A percentile compares a stretch with the other conserved stretches of the same genome.
phyloP scores from a whole-genome alignment of 177 flowering plant genomes.

The Vitis hybrid region DNA sequence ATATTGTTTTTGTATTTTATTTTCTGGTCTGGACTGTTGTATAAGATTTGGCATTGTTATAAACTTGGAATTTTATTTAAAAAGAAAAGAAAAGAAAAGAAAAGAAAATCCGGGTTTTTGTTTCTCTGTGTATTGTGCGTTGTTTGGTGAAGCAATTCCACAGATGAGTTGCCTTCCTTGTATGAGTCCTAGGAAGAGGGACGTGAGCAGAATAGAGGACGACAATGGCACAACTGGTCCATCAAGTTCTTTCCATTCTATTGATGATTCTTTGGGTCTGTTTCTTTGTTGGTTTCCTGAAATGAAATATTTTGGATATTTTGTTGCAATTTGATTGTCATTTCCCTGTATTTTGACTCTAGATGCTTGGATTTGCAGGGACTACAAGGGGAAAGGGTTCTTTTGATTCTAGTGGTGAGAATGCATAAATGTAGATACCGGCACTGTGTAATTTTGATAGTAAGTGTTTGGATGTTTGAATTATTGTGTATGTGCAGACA shows the following conservation, averaged over 20 bases:
- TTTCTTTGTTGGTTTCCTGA: background rate
- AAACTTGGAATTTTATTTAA: background rate
- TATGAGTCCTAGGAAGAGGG: slow-evolving; percentile 23
- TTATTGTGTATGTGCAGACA: slow-evolving; percentile 19
- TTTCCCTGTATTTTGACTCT: too few species aligned
- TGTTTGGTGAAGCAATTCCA: background rate
- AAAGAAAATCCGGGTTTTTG: background rate
- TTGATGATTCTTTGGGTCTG: slow-evolving; percentile 23
- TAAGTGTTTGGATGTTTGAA: background rate
- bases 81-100: background rate
- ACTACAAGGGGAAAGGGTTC: slow-evolving; percentile 18
- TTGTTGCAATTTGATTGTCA: background rate
- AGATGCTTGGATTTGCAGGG: slow-evolving; percentile 13
- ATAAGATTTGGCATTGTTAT: background rate
- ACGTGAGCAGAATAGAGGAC: slow-evolving; percentile 25
- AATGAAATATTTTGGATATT: background rate
- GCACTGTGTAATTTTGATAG: background rate
- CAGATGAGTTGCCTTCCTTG: slow-evolving; percentile 48
- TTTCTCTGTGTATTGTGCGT: background rate
- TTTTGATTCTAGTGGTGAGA: slow-evolving; percentile 9
- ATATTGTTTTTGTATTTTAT: too few species aligned
- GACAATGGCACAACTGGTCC: slow-evolving; percentile 23
- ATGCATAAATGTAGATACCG: background rate
- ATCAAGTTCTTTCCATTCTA: slow-evolving; percentile 17
- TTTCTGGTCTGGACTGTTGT: too few species aligned